phyloP scores from a whole-genome alignment of 2,329 filamentous ascomycete genomes.

The Clarireedia monteithiana region DNA sequence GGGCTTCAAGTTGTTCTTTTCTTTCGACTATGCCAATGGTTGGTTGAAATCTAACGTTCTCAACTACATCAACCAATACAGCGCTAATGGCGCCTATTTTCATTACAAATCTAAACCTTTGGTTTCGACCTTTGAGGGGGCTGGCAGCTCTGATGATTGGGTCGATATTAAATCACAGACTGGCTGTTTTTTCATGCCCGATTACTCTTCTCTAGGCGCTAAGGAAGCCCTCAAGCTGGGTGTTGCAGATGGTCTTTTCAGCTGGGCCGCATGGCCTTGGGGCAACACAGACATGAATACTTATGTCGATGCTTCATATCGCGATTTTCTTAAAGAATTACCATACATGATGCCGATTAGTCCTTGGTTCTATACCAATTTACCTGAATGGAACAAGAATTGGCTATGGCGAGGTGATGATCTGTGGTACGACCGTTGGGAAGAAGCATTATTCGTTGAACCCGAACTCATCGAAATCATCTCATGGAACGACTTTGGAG shows the following conservation, averaged over 20 bases:
- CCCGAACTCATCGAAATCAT: conserved; percentile 38
- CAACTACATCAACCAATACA: background rate
- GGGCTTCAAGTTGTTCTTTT: too few species aligned
- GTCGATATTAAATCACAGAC: too few species aligned
- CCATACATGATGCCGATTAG: conserved; percentile 24
- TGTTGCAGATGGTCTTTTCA: conserved; percentile 1
- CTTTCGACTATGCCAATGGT: too few species aligned
- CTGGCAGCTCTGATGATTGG: too few species aligned
- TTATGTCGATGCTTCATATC: conserved; percentile 13
- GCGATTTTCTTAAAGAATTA: conserved; percentile 10
- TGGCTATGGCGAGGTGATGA: conserved; percentile 35
- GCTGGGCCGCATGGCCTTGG: conserved; percentile 15
- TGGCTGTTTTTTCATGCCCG: too few species aligned
- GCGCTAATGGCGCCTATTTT: background rate
- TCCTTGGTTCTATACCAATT: conserved; percentile 31
- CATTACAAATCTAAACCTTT: too few species aligned
- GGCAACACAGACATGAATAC: conserved; percentile 16
- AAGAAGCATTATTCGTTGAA: conserved; percentile 31
- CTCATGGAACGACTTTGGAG: conserved; percentile 44
- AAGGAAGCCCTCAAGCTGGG: background rate
- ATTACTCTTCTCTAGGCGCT: background rate
- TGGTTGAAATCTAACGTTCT: too few species aligned
- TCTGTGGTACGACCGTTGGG: conserved; percentile 34
- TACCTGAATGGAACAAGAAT: conserved; percentile 31
- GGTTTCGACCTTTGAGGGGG: too few species aligned